phyloP scores from a whole-genome alignment of 495 filamentous ascomycete species.

The Aspergillus panamensis region DNA sequence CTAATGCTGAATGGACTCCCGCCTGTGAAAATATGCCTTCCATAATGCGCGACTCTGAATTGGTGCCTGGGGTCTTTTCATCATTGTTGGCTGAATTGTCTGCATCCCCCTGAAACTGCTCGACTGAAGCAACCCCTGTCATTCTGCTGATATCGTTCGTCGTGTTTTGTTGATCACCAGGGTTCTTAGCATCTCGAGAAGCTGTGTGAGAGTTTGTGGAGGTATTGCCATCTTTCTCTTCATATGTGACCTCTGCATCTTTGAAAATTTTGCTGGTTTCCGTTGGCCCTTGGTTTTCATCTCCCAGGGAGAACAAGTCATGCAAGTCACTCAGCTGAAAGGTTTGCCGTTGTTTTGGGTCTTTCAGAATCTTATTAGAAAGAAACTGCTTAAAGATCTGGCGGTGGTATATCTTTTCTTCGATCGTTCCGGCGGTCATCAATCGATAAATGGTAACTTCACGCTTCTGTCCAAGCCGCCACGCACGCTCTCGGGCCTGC shows the following conservation, averaged over 20 bases:
- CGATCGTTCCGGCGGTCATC: constrained; percentile 96
- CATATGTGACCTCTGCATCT: constrained; percentile 68
- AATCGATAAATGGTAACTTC: constrained; percentile 92
- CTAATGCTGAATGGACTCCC: constrained; percentile 77
- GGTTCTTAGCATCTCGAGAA: constrained; percentile 14
- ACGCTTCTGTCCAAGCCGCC: constrained; percentile 90
- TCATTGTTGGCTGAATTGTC: constrained; percentile 35
- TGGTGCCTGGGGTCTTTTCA: constrained; percentile 38
- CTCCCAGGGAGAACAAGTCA: constrained; percentile 81
- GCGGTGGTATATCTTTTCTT: constrained; percentile 98
- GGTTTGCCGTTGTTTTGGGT: constrained; percentile 82
- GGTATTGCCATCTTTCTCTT: constrained; percentile 21
- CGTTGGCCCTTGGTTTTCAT: constrained; percentile 62
- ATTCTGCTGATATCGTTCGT: constrained; percentile 48
- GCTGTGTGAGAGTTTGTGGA: constrained; percentile 24
- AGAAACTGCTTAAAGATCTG: constrained; percentile 98
- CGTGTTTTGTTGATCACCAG: constrained; percentile 23
- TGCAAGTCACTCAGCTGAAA: constrained; percentile 85
- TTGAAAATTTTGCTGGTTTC: constrained; percentile 85
- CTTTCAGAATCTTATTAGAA: constrained; percentile 87
- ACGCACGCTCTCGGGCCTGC: constrained; percentile 93
- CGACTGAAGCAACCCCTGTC: constrained; percentile 56
- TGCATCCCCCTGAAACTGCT: constrained; percentile 47
- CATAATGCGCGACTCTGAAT: constrained; percentile 65
- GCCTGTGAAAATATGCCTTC: constrained; percentile 81